phyloP scores from a whole-genome alignment of 192 early-diverging fungal species.

The Coemansia sp. region DNA sequence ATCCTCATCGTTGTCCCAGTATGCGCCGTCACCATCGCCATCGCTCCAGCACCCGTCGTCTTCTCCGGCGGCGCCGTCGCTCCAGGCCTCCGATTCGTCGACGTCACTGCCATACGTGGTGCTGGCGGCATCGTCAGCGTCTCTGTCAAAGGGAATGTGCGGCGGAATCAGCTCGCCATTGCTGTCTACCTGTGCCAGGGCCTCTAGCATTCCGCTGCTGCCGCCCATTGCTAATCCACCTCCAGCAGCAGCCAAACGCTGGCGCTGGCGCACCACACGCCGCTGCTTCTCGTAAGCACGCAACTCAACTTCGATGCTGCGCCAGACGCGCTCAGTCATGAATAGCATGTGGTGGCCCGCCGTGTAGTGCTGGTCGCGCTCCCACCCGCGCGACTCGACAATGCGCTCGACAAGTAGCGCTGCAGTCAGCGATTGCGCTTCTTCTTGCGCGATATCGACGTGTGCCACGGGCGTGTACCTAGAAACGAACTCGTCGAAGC shows the following conservation, averaged over 20 bases:
- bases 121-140: slow-evolving; percentile 30
- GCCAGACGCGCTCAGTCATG: slow-evolving; percentile 65
- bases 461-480: slow-evolving; percentile 66
- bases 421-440: background rate
- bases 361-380: slow-evolving; percentile 45
- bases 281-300: slow-evolving; percentile 62
- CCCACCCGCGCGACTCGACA: slow-evolving; percentile 52
- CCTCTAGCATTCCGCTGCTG: slow-evolving; percentile 36
- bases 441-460: background rate
- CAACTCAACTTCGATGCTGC: slow-evolving; percentile 62
- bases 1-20: background rate
- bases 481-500: slow-evolving; percentile 68
- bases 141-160: slow-evolving; percentile 18
- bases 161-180: slow-evolving; percentile 38
- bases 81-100: slow-evolving; percentile 13
- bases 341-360: slow-evolving; percentile 63
- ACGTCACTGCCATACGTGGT: slow-evolving; percentile 38
- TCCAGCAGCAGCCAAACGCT: background rate
- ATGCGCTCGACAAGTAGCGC: slow-evolving; percentile 31
- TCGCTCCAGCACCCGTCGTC: slow-evolving; percentile 7
- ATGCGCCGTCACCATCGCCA: slow-evolving; percentile 1
- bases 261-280: background rate
- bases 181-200: slow-evolving; percentile 27
- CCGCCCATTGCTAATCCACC: slow-evolving; percentile 7
- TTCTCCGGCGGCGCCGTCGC: slow-evolving; percentile 10